Conservation (phyloP, 495 filamentous ascomycete genomes). For the Geopyxis carbonaria region DNA sequence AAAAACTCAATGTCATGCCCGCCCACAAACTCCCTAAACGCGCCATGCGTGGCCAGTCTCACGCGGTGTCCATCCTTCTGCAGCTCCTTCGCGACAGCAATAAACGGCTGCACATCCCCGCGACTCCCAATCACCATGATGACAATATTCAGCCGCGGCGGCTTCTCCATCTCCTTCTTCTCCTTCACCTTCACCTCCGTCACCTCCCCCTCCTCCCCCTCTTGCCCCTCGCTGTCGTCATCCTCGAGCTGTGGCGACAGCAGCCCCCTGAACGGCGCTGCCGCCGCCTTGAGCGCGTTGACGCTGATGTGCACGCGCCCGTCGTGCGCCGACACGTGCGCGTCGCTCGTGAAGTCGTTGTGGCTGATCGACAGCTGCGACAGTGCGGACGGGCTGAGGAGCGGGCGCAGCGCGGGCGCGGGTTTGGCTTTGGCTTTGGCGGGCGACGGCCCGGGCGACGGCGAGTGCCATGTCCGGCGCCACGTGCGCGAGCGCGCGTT, state of each 20-base stretch:
- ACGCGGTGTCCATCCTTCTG: constrained; percentile 53
- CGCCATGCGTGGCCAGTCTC: constrained; percentile 49
- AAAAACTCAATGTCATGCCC: constrained; percentile 42
- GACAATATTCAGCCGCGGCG: constrained; percentile 50
- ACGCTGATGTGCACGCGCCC: constrained; percentile 54
- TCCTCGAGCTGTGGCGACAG: constrained; percentile 25
- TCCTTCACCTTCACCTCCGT: constrained; percentile 6
- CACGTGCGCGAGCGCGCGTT: background rate
- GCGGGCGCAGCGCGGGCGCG: constrained; percentile 1
- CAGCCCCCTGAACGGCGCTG: constrained; percentile 17
- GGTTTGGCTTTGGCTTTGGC: too few species aligned
- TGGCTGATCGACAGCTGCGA: constrained; percentile 38
- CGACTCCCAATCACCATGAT: constrained; percentile 64
- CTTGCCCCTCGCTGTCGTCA: constrained; percentile 9
- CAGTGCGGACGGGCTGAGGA: constrained; percentile 8
- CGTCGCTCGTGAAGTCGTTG: constrained; percentile 44
- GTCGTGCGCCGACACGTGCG: constrained; percentile 49
- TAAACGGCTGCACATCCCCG: constrained; percentile 63
- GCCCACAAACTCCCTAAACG: constrained; percentile 46
- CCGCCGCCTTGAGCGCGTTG: constrained; percentile 47
- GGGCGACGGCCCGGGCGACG: constrained; percentile 7
- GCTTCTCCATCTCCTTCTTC: background rate
- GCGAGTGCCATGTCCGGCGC: constrained; percentile 10
- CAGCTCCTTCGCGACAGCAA: constrained; percentile 51
- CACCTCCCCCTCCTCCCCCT: too few species aligned